Evolutionary conservation across 192 early-diverging fungal genomes (phyloP), one percentile per base, ranked within the genome.

Genomic region (Blastocladiella britannica): DNA sequence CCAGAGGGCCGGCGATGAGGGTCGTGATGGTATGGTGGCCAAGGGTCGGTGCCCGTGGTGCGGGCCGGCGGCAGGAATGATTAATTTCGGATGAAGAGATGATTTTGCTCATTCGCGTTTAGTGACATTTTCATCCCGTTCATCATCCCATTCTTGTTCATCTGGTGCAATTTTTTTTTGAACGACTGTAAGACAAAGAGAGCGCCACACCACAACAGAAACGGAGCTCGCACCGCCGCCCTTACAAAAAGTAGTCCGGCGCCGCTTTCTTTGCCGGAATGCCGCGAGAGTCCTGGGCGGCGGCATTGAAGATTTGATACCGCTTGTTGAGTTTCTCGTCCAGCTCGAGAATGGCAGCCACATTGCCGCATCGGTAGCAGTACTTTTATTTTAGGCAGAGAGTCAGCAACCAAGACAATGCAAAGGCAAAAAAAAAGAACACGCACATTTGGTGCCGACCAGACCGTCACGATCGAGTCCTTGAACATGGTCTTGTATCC

Each of bases 401-500:
- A n/a, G n/a, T n/a, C n/a, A 6, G 53, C 53, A 23, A 28, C 6
- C 25, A 4, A 56, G n/a, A n/a, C n/a, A n/a, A n/a, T n/a, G n/a
- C n/a, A n/a, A n/a, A n/a, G n/a, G n/a, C n/a, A 0, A 60, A 26
- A n/a, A 26, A 55, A 7, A 55, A 27, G 5, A 28, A 24, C 4
- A 55, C 56, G 25, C 57, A 26, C 25, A 74, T 98, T 98, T 60
- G 95, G 95, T 8, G 95, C 95, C 6, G 84, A 87, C 95, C 95
- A 98, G 0, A 98, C 94, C 4, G 94, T 98, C 25, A 96, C 94
- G 53, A 92, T 85, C 0, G 81, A 87, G 26, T 88, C 81, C 52
- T 95, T 86, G 67, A 98, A 98, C 89, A 96, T 93, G 25, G 81
- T 66, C 70, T 95, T 95, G 65, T 88, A 97, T 3, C 85, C 93